These are phyloP conservation scores for Cercophora sp. DNA, from an alignment of 495 filamentous ascomycete genomes.

Conservation along the genomic window DNA sequence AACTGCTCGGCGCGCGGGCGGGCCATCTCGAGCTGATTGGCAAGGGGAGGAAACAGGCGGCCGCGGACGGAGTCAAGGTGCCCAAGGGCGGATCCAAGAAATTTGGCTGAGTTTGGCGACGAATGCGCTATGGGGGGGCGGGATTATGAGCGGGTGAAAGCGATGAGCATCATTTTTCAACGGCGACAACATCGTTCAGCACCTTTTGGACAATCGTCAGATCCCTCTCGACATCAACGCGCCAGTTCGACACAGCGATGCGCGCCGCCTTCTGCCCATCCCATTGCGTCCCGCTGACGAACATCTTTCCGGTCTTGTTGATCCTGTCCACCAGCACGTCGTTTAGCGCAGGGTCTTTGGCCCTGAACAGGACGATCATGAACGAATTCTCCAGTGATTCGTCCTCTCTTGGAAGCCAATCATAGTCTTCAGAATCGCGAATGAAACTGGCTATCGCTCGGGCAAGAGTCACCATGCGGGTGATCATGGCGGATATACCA, in stretches of 20 bases:
- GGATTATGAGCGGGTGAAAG: too few species aligned
- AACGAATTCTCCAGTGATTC: slow-evolving; percentile 46
- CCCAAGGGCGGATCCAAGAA: slow-evolving; percentile 43
- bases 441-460: slow-evolving; percentile 62
- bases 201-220: slow-evolving; percentile 47
- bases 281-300: slow-evolving; percentile 81
- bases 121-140: not conserved
- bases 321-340: slow-evolving; percentile 60
- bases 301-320: slow-evolving; percentile 70
- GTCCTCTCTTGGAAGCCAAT: slow-evolving; percentile 54
- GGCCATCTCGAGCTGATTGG: slow-evolving; percentile 49
- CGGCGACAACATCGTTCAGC: slow-evolving; percentile 32
- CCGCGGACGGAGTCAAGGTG: slow-evolving; percentile 16
- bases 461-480: slow-evolving; percentile 66
- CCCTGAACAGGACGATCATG: slow-evolving; percentile 78
- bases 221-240: slow-evolving; percentile 55
- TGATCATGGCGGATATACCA: slow-evolving; percentile 68
- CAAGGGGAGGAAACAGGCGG: slow-evolving; percentile 39
- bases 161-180: too few species aligned
- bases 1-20: slow-evolving; percentile 43
- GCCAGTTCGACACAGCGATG: slow-evolving; percentile 84
- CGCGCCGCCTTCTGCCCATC: slow-evolving; percentile 64
- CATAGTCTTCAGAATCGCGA: slow-evolving; percentile 53
- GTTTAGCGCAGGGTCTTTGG: slow-evolving; percentile 66
- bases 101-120: slow-evolving; percentile 40